Evolutionary conservation across 2,329 filamentous ascomycete species (phyloP).

Genomic region (Diplodia mutila): DNA sequence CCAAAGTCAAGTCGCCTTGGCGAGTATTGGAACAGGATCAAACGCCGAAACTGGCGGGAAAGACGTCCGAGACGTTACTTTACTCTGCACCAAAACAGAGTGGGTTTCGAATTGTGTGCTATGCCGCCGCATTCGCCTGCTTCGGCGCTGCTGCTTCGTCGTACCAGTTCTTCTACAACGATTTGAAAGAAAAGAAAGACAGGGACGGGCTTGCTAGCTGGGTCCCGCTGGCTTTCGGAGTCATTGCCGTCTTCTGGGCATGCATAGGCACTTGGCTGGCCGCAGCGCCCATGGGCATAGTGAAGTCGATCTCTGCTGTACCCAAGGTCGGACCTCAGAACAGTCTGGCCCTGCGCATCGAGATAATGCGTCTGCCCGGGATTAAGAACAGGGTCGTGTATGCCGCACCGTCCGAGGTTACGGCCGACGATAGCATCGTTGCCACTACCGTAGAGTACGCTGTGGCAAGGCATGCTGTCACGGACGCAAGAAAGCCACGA

Average conservation of each 20-base stretch:
- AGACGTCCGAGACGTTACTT: not conserved
- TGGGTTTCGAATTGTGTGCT: conserved; percentile 14
- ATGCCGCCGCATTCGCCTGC: conserved; percentile 11
- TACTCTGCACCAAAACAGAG: conserved; percentile 19
- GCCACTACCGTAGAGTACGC: not conserved
- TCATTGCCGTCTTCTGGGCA: conserved; percentile 21
- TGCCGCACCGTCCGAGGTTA: not conserved
- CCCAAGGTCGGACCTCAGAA: conserved; percentile 10
- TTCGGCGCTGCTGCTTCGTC: conserved; percentile 9
- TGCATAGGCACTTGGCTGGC: conserved; percentile 17
- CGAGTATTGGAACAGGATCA: not conserved
- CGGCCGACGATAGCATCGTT: conserved; percentile 13
- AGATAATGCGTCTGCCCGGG: conserved; percentile 6
- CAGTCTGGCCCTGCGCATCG: conserved; percentile 9
- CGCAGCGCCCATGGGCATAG: conserved; percentile 9
- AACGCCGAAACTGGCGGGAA: not conserved
- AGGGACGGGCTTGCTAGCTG: conserved; percentile 12
- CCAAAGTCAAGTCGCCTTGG: not conserved
- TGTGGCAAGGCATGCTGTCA: not conserved
- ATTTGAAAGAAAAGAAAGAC: not conserved
- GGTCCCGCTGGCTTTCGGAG: conserved; percentile 13
- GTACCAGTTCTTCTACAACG: conserved; percentile 8
- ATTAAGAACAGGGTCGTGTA: conserved; percentile 12
- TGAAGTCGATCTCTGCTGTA: conserved; percentile 13
- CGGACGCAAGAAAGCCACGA: conserved; percentile 8